Conservation (phyloP, 352 stramenopile genomes). For the Phytophthora rubi region DNA sequence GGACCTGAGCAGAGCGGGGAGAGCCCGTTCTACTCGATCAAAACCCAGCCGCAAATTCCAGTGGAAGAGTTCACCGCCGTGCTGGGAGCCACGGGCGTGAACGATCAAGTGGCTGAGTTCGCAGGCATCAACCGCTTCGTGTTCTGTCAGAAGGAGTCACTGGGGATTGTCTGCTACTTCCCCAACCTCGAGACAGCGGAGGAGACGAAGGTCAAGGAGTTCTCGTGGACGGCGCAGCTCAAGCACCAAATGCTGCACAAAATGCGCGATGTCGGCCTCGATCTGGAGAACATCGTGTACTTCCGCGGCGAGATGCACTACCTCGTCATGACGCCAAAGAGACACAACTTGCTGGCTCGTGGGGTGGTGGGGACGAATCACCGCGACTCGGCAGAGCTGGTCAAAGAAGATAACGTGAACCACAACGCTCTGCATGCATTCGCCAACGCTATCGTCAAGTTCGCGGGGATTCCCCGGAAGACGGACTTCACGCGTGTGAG, state of each 20-base stretch:
- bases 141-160: constrained; percentile 72
- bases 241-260: constrained; percentile 74
- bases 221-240: constrained; percentile 80
- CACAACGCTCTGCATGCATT: constrained; percentile 51
- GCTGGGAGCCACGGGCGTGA: constrained; percentile 58
- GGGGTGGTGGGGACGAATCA: constrained; percentile 67
- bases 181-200: constrained; percentile 65
- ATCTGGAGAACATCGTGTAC: constrained; percentile 85
- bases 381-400: constrained; percentile 54
- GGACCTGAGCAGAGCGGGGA: constrained; percentile 39
- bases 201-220: constrained; percentile 69
- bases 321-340: constrained; percentile 80
- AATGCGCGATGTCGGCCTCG: constrained; percentile 62
- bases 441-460: constrained; percentile 60
- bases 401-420: constrained; percentile 63
- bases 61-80: constrained; percentile 69
- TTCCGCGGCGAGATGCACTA: constrained; percentile 87
- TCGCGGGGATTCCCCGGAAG: constrained; percentile 65
- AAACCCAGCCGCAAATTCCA: constrained; percentile 70
- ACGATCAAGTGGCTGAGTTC: constrained; percentile 58
- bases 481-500: constrained; percentile 59
- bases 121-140: constrained; percentile 73
- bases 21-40: constrained; percentile 61
- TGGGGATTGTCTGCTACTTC: constrained; percentile 84
- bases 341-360: constrained; percentile 61